Evolutionary conservation across 1,139 yeast species (phyloP), one percentile per base, ranked within the genome.

Genomic region (Taiozyma onychis): DNA sequence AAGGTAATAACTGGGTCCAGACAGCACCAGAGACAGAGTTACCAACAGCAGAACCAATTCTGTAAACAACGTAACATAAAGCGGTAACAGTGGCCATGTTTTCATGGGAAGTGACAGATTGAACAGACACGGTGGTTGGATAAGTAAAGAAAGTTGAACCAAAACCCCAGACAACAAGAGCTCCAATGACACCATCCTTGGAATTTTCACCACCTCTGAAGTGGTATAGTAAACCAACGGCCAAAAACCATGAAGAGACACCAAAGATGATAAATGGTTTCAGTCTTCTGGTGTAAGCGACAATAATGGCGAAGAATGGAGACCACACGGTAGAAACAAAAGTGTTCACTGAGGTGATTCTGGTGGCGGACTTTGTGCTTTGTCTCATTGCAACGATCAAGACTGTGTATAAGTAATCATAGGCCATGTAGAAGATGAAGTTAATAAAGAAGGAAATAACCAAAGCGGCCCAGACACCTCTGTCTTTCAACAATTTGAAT

Each of bases 101-200:
- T 62, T 81, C 84, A 63, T 81, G 87, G 51, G 77, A 75, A 28
- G 85, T 79, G 51, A 77, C 76, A 2, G 88, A 68, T 59, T 82
- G 83, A 54, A 84, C 76, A 16, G 88, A 78, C 6, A 81, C 85
- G 59, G 80, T 86, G 18, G 82, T 75, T 32, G 88, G 78, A 62
- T 83, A 83, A 22, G 88, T 80, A 70, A 83, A 83, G 65, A 85
- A 74, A 10, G 88, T 86, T 46, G 88, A 85, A 59, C 89, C 88
- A 49, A 85, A 71, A 66, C 91, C 93, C 70, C 84, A 72, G 37
- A 84, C 68, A 63, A 83, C 78, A 58, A 81, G 73, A 27, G 83
- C 79, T 41, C 87, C 91, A 62, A 85, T 81, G 51, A 85, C 74
- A 57, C 91, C 91, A 39, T 70, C 56, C 51, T 73, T 71, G 37